Base-by-base conservation (phyloP, 148 eudicot genomes). In the Silene latifolia region DNA sequence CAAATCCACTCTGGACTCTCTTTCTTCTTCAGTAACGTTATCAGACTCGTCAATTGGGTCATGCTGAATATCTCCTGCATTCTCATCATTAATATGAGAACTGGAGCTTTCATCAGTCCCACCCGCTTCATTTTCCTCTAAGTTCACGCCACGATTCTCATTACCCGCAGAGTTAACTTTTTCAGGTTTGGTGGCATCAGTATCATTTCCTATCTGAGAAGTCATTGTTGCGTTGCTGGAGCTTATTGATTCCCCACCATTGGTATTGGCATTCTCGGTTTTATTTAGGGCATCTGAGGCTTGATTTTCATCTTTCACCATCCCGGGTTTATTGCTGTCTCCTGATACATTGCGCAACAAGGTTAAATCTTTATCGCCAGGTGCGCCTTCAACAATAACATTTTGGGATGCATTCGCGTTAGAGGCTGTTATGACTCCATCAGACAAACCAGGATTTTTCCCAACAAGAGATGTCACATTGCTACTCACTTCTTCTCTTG, bases 41-140 rank as follows among this genome's bases (percentile, higher is more conserved):
- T 88, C 87, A 75, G 88, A 80, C 35, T 82, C 74, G 77, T 86
- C 95, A 58, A 85, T 82, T 2, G 74, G 83, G 60, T 87, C 92
- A 14, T 80, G 83, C 71, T 79, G 80, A 79, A 35, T 78, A 10
- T 13, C 79, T 63, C 81, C 85, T 24, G 51, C 74, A 74, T 78
- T 78, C 54, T 82, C 87, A 44, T 78, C 71, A 9, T 71, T 24
- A 2, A 82, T 75, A 4, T 71, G 53, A 39, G 72, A 74, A 19
- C 71, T 74, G 10, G 73, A 82, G 71, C 32, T 80, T 74, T 84
- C 89, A 81, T 84, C 79, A 8, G 44, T 39, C 44, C 44, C 44
- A 39, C 44, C 44, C 9, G 44, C 69, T 64, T 18, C 89, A 71
- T 35, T 68, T 59, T 73, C 78, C 5, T 79, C 86, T 17, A 35